Evolutionary conservation across 2,329 filamentous ascomycete species (phyloP).

Genomic region (Xylaria sp.): DNA sequence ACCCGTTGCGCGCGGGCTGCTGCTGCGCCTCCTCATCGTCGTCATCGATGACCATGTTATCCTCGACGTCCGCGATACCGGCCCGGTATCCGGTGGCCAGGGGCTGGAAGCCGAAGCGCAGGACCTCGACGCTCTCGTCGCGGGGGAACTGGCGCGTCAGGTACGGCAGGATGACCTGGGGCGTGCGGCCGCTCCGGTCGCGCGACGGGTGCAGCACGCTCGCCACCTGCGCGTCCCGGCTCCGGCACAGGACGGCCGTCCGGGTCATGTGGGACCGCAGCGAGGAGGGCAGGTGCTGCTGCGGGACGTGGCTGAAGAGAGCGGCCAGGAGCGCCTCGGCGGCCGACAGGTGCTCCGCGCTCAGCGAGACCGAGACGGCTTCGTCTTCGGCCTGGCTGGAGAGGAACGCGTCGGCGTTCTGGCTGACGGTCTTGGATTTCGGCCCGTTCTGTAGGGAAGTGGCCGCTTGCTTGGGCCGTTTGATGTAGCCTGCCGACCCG

Average conservation of each 20-base stretch:
- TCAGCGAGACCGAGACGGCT: conserved; percentile 39
- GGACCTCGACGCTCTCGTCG: conserved; percentile 69
- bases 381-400: conserved; percentile 43
- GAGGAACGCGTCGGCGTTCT: conserved; percentile 76
- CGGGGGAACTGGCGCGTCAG: conserved; percentile 67
- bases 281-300: conserved; percentile 68
- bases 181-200: conserved; percentile 63
- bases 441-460: conserved; percentile 42
- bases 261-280: conserved; percentile 78
- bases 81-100: conserved; percentile 32
- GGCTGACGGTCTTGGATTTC: conserved; percentile 47
- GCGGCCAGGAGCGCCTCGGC: conserved; percentile 65
- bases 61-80: conserved; percentile 41
- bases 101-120: conserved; percentile 62
- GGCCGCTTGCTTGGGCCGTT: conserved; percentile 39
- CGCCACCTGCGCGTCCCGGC: conserved; percentile 74
- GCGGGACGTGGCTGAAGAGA: conserved; percentile 65
- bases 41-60: conserved; percentile 41
- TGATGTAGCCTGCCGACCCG: conserved; percentile 53
- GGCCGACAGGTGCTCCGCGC: conserved; percentile 53
- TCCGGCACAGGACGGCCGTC: conserved; percentile 71
- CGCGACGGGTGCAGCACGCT: conserved; percentile 80
- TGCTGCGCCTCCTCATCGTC: conserved; percentile 29
- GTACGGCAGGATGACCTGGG: conserved; percentile 79
- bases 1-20: conserved; percentile 24